A percentile compares a stretch with the other conserved stretches of the same genome.
Conservation (phyloP, 2,329 filamentous ascomycete species). For the Aspergillaceae sp. region DNA sequence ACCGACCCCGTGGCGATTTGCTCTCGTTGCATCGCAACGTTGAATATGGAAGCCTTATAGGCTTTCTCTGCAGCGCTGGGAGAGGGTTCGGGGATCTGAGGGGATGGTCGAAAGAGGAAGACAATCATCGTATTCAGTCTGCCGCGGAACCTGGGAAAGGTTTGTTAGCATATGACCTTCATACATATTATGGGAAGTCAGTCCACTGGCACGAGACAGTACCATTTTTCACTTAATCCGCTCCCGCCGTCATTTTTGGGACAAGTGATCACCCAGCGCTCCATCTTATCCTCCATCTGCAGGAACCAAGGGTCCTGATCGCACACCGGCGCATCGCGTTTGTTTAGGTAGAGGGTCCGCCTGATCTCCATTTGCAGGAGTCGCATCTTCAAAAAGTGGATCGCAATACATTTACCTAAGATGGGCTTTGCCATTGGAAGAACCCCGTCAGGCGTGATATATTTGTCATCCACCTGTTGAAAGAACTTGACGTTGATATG, state of each 20-base stretch:
- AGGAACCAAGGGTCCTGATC: constrained; percentile 83
- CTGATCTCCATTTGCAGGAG: constrained; percentile 81
- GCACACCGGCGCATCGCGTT: constrained; percentile 63
- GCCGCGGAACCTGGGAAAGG: constrained; percentile 47
- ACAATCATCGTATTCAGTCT: constrained; percentile 83
- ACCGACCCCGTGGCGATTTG: constrained; percentile 68
- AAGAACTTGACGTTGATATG: constrained; percentile 82
- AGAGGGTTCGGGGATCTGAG: constrained; percentile 81
- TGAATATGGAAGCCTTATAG: constrained; percentile 71
- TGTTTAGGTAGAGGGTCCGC: constrained; percentile 75
- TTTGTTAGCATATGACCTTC: not conserved
- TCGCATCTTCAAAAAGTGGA: constrained; percentile 91
- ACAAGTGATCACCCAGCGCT: constrained; percentile 67
- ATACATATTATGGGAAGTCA: not conserved
- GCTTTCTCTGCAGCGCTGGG: constrained; percentile 69
- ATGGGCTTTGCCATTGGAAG: constrained; percentile 59
- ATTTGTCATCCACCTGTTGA: constrained; percentile 68
- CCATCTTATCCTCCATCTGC: constrained; percentile 68
- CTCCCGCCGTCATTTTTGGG: constrained; percentile 62
- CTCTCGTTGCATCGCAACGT: constrained; percentile 70
- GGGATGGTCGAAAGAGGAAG: constrained; percentile 80
- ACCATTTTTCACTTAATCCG: constrained; percentile 75
- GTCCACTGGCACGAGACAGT: constrained; percentile 10
- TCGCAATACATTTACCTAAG: constrained; percentile 76
- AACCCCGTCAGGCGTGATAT: constrained; percentile 72